Evolutionary conservation across 73 alveolate genomes (phyloP).

Genomic region (Stentor coeruleus): DNA sequence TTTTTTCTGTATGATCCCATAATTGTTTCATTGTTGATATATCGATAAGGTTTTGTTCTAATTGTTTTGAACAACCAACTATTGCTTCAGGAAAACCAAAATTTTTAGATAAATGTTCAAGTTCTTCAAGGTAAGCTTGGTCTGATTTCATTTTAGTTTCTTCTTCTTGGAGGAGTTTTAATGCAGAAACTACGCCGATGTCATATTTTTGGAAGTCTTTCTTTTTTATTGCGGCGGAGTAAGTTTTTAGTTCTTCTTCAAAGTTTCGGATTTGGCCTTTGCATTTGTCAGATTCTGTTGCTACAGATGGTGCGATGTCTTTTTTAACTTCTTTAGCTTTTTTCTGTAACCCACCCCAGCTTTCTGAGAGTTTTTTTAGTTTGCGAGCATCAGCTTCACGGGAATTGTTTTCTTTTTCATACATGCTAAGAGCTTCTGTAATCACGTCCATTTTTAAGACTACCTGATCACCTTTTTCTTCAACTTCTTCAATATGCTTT

Average conservation of each 20-base stretch:
- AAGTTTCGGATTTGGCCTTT: constrained; percentile 88
- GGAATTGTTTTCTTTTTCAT: constrained; percentile 67
- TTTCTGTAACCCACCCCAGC: constrained; percentile 81
- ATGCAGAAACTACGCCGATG: constrained; percentile 87
- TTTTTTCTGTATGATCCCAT: constrained; percentile 88
- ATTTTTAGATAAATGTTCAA: constrained; percentile 80
- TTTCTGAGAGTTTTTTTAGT: constrained; percentile 68
- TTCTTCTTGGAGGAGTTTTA: constrained; percentile 65
- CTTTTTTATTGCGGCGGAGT: constrained; percentile 89
- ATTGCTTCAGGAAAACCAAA: constrained; percentile 97
- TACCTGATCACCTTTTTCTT: constrained; percentile 62
- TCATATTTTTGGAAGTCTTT: constrained; percentile 89
- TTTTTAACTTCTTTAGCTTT: constrained; percentile 87
- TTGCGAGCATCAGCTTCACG: constrained; percentile 73
- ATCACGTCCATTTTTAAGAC: constrained; percentile 71
- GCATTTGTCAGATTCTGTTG: constrained; percentile 89
- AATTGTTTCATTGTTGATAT: constrained; percentile 77
- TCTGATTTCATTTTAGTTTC: constrained; percentile 68
- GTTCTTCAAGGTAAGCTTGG: constrained; percentile 70
- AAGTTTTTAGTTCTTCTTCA: constrained; percentile 89
- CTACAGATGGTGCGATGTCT: constrained; percentile 90
- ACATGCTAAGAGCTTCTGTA: constrained; percentile 68
- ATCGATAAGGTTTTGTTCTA: constrained; percentile 87
- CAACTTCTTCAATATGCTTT: constrained; percentile 68
- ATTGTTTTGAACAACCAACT: constrained; percentile 74